Evolutionary conservation across 305 asterid species (phyloP).

Genomic region (Fraxinus platypoda): DNA sequence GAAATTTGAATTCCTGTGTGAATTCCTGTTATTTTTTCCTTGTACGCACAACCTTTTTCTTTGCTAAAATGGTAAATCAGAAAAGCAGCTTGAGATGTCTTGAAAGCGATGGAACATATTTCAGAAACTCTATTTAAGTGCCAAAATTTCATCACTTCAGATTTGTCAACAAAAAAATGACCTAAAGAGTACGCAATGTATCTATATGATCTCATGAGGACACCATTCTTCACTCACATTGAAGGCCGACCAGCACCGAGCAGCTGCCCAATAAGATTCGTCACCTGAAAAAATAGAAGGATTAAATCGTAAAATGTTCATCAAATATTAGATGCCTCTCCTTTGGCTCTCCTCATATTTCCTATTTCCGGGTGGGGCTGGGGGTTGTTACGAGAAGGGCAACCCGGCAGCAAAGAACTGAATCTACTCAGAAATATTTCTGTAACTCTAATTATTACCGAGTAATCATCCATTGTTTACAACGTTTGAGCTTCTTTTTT

Average conservation of each 20-base stretch:
- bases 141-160: background rate
- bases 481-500: background rate
- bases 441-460: background rate
- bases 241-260: slow-evolving; percentile 62
- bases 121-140: background rate
- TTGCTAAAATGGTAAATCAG: background rate
- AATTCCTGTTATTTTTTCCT: no score
- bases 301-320: background rate
- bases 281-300: slow-evolving; percentile 54
- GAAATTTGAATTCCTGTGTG: no score
- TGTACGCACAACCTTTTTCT: no score
- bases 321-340: background rate
- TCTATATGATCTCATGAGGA: background rate
- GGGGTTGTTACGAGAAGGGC: background rate
- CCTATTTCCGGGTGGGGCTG: background rate
- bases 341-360: background rate
- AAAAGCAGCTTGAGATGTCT: background rate
- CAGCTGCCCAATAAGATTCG: slow-evolving; percentile 73
- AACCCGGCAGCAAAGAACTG: background rate
- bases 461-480: background rate
- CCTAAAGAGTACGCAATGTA: background rate
- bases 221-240: slow-evolving; percentile 40
- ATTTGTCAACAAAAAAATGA: background rate
- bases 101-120: background rate
- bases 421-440: background rate